A percentile compares a stretch with the other conserved stretches of the same genome.
These are phyloP conservation scores for Xylariales sp. DNA, from an alignment of 2,329 filamentous ascomycete species.

Conservation along the genomic window DNA sequence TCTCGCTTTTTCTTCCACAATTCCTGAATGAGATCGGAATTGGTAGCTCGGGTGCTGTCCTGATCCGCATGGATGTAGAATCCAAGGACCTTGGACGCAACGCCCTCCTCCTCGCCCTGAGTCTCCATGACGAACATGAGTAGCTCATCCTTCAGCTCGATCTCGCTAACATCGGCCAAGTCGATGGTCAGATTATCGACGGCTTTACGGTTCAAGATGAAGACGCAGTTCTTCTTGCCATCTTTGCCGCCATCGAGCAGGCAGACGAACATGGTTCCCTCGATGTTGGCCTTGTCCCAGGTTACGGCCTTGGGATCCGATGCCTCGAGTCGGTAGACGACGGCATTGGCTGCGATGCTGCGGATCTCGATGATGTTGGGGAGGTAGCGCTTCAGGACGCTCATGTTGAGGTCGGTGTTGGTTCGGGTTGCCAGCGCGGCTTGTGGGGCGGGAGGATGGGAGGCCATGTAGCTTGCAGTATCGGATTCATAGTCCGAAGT, in stretches of 20 bases:
- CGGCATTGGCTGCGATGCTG: slow-evolving; percentile 77
- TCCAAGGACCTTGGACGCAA: slow-evolving; percentile 40
- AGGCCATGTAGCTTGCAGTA: slow-evolving; percentile 43
- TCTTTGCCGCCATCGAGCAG: slow-evolving; percentile 35
- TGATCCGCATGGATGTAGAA: slow-evolving; percentile 52
- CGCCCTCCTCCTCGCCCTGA: slow-evolving; percentile 18
- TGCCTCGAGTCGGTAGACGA: slow-evolving; percentile 73
- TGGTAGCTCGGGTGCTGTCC: slow-evolving; percentile 37
- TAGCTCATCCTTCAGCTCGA: slow-evolving; percentile 41
- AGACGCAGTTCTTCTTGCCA: slow-evolving; percentile 50
- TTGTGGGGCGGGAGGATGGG: slow-evolving; percentile 36
- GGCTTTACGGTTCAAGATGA: slow-evolving; percentile 68
- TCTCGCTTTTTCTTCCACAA: slow-evolving; percentile 32
- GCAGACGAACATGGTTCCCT: slow-evolving; percentile 88
- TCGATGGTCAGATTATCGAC: slow-evolving; percentile 67
- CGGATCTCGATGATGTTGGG: slow-evolving; percentile 69
- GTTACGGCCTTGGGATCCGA: slow-evolving; percentile 43
- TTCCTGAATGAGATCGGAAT: slow-evolving; percentile 37
- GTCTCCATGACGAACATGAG: background rate
- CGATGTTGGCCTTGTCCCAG: slow-evolving; percentile 84
- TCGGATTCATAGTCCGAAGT: slow-evolving; percentile 64
- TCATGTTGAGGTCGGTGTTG: slow-evolving; percentile 82
- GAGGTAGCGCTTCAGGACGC: slow-evolving; percentile 76
- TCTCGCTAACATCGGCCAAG: slow-evolving; percentile 54
- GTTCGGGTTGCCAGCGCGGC: slow-evolving; percentile 57